Evolutionary conservation across 805 yeast genomes (phyloP).

Genomic region (Tetrapisispora phaffii): DNA sequence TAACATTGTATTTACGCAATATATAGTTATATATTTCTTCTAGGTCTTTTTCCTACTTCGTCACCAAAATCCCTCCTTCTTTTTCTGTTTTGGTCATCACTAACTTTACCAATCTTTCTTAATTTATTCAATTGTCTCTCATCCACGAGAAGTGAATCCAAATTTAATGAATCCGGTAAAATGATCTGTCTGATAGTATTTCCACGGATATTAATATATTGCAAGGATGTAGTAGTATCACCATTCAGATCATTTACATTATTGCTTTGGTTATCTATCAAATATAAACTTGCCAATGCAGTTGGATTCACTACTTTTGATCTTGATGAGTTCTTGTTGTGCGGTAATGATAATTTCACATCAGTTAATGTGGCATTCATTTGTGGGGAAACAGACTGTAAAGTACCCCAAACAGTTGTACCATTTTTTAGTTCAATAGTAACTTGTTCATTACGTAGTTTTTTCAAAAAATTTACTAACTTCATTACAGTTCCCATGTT

Average conservation of each 20-base stretch:
- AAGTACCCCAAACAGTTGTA: conserved; percentile 72
- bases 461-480: conserved; percentile 55
- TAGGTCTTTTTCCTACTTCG: conserved; percentile 24
- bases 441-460: conserved; percentile 73
- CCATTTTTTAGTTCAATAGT: conserved; percentile 91
- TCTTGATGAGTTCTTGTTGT: neutral
- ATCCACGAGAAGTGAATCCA: conserved; percentile 53
- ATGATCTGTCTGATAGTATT: conserved; percentile 76
- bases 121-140: conserved; percentile 21
- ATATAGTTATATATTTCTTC: conserved; percentile 29
- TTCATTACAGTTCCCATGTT: conserved; percentile 15
- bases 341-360: conserved; percentile 59
- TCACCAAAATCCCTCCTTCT: conserved; percentile 20
- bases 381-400: conserved; percentile 76
- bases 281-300: conserved; percentile 20
- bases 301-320: conserved; percentile 8
- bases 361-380: conserved; percentile 82
- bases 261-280: conserved; percentile 5
- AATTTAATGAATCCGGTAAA: conserved; percentile 75
- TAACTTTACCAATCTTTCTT: conserved; percentile 22
- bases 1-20: no score
- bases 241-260: conserved; percentile 24
- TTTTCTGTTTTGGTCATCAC: conserved; percentile 17
- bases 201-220: conserved; percentile 79
- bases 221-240: conserved; percentile 53